Base-by-base conservation (phyloP, 2,329 filamentous ascomycete genomes). In the Simplicillium sp. region DNA sequence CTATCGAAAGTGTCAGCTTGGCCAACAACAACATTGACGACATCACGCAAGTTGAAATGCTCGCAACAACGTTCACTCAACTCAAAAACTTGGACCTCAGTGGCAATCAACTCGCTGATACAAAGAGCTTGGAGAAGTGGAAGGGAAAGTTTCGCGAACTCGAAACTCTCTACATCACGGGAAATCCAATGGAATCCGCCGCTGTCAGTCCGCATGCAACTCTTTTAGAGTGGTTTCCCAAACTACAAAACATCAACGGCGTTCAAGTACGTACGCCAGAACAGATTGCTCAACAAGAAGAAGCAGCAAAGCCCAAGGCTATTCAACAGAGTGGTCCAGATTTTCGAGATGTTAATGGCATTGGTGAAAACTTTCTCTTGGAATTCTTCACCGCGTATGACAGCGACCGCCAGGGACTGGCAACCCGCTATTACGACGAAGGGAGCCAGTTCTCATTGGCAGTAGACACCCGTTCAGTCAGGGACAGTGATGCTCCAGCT, bases 81-180 rank as follows among this genome's bases (percentile, higher is more conserved):
- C 69, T 97, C 44, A 82, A 87, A 57, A 89, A 95, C 49, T 77
- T 98, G 11, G 90, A 96, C 50, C 74, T 97, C 18, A 92, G 87
- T 41, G 77, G 82, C 55, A 97, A 97, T 62, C 76, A 80, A 33
- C 77, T 98, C 51, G 69, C 73, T 44, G 77, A 75, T 39, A 61
- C 87, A 38, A 75, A 79, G 42, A 74, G 76, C 9, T 61, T 98
- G 36, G 74, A 80, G 39, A 74, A 70, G 28, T 96, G 88, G 88
- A 82, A 82, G 45, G 77, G 80, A 54, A 87, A 84, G 41, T 89
- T 97, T 54, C 78, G 73, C 39, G 68, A 57, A 42, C 72, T 97
- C 11, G 80, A 94, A 55, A 89, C 89, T 39, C 72, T 98, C 2
- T 79, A 94, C 45, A 66, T 95, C 46, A 73, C 74, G 9, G 81